Evolutionary conservation across 1,284 basidiomycete genomes (phyloP).

Genomic region (Vanrija sp.): DNA sequence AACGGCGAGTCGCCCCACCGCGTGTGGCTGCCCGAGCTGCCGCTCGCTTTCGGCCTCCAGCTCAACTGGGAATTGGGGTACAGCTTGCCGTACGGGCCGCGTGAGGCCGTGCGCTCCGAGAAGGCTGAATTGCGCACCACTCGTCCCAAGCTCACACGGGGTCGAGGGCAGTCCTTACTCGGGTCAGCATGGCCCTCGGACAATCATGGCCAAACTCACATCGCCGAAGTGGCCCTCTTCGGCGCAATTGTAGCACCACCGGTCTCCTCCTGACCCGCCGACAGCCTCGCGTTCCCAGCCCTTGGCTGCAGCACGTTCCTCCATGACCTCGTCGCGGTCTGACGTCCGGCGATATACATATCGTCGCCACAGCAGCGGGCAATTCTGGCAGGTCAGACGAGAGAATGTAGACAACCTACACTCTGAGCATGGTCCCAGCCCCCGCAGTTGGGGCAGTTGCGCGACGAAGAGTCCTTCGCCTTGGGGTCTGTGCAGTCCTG

Average conservation of each 20-base stretch:
- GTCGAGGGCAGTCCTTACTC: constrained; percentile 65
- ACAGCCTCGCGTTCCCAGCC: constrained; percentile 41
- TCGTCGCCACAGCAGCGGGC: constrained; percentile 80
- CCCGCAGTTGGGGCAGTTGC: constrained; percentile 72
- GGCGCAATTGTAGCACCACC: constrained; percentile 82
- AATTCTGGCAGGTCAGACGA: constrained; percentile 57
- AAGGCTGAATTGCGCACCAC: constrained; percentile 70
- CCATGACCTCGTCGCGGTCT: constrained; percentile 56
- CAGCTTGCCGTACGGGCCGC: constrained; percentile 64
- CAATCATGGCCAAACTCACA: constrained; percentile 53
- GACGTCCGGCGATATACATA: constrained; percentile 69
- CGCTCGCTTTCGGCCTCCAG: neutral
- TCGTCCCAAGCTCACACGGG: constrained; percentile 54
- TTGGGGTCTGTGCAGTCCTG: constrained; percentile 73
- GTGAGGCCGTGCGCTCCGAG: constrained; percentile 61
- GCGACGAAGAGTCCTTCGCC: constrained; percentile 32
- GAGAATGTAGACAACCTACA: constrained; percentile 50
- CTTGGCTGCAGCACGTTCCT: constrained; percentile 22
- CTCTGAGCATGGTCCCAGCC: constrained; percentile 64
- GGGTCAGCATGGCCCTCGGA: neutral
- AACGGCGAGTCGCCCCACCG: constrained; percentile 22
- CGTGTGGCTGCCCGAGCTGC: constrained; percentile 18
- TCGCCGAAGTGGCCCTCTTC: constrained; percentile 76
- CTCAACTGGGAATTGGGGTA: constrained; percentile 42
- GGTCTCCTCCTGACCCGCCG: constrained; percentile 35